Base-by-base conservation (phyloP, 139 green algal species). In the Parachlorella kessleri region DNA sequence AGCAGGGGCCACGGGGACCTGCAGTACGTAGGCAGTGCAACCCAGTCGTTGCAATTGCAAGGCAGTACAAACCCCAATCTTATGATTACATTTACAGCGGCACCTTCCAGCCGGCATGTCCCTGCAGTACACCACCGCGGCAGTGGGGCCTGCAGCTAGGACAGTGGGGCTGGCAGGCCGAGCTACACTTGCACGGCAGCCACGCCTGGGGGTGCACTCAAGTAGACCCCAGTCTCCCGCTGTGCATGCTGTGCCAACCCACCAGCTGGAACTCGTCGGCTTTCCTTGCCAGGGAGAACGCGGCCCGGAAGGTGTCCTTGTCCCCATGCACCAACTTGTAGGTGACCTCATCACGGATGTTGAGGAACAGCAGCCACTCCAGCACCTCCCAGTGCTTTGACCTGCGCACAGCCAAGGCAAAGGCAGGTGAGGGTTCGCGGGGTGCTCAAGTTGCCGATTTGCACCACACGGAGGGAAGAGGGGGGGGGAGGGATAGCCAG, bases 291-390 rank as follows among this genome's bases (percentile, higher is more conserved):
- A 88, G 35, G 33, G 40, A 72, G 68, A 88, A 88, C 30, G 68
- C 84, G 0, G 79, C 54, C 1, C 71, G 63, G 35, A 80, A 88
- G 1, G 82, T 88, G 75, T 88, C 84, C 67, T 88, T 88, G 71
- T 88, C 84, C 10, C 84, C 84, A 48, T 84, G 41, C 3, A 40
- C n/a, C 1, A 75, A 40, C 40, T 76, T 76, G 66, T 88, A 88
- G 4, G 84, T 85, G 59, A 85, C 75, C 26, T 88, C 70, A 66
- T 84, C 39, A 42, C 87, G 66, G 3, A 77, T 73, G 30, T 88
- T 88, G 23, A 88, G 63, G 54, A 85, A 88, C 55, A 87, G 70
- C 33, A 54, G 33, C 81, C 81, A 88, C 67, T 88, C 83, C 37
- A 88, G 66, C 41, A 74, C 71, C 2, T 79, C 55, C 54, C 72